Evolutionary conservation across 306 rosid species (phyloP).

Genomic region (Medicago lupulina): DNA sequence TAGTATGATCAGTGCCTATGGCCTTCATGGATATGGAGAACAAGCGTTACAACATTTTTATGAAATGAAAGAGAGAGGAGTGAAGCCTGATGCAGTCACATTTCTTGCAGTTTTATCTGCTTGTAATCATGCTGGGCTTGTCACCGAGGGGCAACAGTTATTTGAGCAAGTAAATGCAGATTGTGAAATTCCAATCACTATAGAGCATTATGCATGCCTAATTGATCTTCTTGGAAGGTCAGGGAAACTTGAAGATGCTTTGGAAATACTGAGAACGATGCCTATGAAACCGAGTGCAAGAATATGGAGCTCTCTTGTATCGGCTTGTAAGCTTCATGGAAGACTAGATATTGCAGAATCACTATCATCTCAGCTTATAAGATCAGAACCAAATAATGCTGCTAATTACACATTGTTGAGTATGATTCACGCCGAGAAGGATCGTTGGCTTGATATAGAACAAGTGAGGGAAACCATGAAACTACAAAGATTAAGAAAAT

Average conservation of each 20-base stretch:
- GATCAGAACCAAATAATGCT: conserved; percentile 63
- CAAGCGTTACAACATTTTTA: conserved; percentile 56
- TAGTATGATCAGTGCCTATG: conserved; percentile 59
- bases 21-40: conserved; percentile 68
- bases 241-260: conserved; percentile 69
- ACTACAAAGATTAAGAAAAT: conserved; percentile 53
- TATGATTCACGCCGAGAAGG: conserved; percentile 62
- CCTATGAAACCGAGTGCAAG: conserved; percentile 64
- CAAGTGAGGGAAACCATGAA: conserved; percentile 53
- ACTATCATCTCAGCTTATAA: conserved; percentile 55
- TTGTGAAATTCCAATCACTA: conserved; percentile 40
- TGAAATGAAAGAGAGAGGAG: conserved; percentile 63
- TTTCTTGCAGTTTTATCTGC: conserved; percentile 66
- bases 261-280: conserved; percentile 55
- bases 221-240: conserved; percentile 71
- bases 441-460: conserved; percentile 64
- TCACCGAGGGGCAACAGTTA: conserved; percentile 56
- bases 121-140: conserved; percentile 75
- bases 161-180: conserved; percentile 48
- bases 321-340: conserved; percentile 67
- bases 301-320: conserved; percentile 71
- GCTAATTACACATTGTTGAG: conserved; percentile 61
- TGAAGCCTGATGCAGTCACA: conserved; percentile 56
- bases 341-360: conserved; percentile 59
- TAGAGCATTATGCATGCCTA: conserved; percentile 69